Evolutionary conservation across 306 rosid species (phyloP).

Genomic region (Neltuma alba): DNA sequence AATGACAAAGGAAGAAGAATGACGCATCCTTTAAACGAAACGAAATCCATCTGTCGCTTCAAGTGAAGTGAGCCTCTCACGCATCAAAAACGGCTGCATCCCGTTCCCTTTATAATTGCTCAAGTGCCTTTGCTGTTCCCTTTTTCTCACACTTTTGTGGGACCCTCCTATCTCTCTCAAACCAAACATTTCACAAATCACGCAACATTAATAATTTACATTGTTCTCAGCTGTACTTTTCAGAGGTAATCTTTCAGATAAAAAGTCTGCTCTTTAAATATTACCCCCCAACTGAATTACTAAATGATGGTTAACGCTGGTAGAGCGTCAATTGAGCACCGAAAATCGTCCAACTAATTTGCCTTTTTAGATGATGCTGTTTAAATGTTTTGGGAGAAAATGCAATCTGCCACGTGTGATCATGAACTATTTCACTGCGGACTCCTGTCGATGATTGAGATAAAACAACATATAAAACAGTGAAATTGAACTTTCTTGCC

Average conservation of each 20-base stretch:
- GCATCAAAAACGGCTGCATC: slow-evolving; percentile 27
- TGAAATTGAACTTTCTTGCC: too few species aligned
- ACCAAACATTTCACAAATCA: not conserved
- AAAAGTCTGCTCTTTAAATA: not conserved
- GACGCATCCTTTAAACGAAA: not conserved
- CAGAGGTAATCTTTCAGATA: not conserved
- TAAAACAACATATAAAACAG: not conserved
- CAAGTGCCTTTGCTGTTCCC: not conserved
- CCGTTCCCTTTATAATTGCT: not conserved
- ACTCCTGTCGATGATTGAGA: not conserved
- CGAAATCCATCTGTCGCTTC: not conserved
- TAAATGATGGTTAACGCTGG: not conserved
- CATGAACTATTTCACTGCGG: not conserved
- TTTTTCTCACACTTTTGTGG: slow-evolving; percentile 8
- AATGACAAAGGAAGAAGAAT: not conserved
- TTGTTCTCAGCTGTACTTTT: too few species aligned
- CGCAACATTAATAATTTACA: not conserved
- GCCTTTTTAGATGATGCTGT: not conserved
- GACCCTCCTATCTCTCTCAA: not conserved
- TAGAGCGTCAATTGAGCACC: not conserved
- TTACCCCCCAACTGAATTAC: not conserved
- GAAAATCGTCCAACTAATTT: not conserved
- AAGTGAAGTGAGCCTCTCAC: not conserved
- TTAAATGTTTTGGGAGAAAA: not conserved
- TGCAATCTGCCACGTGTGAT: not conserved